Base-by-base conservation (phyloP, 192 early-diverging fungal species). In the Funneliformis geosporum region DNA sequence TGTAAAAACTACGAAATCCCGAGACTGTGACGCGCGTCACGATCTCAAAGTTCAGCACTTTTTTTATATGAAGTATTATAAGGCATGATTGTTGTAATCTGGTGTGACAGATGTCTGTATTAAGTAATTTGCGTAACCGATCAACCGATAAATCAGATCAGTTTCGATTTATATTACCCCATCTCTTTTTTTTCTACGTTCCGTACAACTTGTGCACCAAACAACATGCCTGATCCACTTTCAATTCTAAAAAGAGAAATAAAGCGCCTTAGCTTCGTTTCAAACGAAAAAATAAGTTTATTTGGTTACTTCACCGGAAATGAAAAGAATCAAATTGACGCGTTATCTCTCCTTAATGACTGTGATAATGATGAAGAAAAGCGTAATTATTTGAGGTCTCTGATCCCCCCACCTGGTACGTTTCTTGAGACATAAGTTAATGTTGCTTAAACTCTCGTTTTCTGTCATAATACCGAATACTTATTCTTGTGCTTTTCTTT, bases 401-500 rank as follows among this genome's bases (percentile, higher is more conserved):
- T 42, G 21, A 70, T 70, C 68, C 42, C 68, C 33, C 8, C 2
- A 33, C 2, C 68, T 70, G 68, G 38, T 70, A 70, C 12, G 38
- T 70, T 70, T 33, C 33, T 43, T 40, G 6, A 70, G 8, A 42
- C 33, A n/a, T 42, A 28, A n/a, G 68, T 42, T 42, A 39, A 12
- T 42, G 42, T 70, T 33, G 42, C 68, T 70, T 70, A 28, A 70
- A 39, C 40, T 42, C 40, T 70, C 0, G 8, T 42, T 42, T 23
- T 43, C 5, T 18, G 23, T 25, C 9, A 39, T 25, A 72, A 72
- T 72, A 42, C 70, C n/a, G 64, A 66, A 21, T 55, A 55, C 70
- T 43, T 72, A 72, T 16, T 72, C 70, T 72, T 72, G 42, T 72
- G 70, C 42, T 72, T 72, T 72, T 72, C 40, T 72, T 72, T 72